These are phyloP conservation scores for Syzygium syzygioides DNA, from an alignment of 441 rosid genomes.

Conservation along the genomic window DNA sequence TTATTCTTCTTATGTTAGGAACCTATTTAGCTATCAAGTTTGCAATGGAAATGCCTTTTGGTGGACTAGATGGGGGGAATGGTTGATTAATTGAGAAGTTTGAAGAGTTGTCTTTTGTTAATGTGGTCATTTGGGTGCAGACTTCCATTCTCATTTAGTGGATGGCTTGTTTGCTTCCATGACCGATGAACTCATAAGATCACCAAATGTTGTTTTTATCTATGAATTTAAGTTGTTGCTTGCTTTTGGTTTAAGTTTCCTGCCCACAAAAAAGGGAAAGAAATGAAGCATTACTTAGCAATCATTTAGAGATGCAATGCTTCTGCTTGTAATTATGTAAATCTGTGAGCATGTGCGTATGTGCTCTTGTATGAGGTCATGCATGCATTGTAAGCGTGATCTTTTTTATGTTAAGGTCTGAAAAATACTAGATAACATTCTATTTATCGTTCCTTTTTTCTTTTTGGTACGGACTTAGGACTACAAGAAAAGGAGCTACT, in stretches of 20 bases:
- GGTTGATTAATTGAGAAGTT: background rate
- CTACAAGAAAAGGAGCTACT: background rate
- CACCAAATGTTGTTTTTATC: background rate
- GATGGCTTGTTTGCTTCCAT: background rate
- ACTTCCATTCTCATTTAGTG: background rate
- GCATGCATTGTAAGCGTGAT: background rate
- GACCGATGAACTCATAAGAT: background rate
- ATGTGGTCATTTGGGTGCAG: background rate
- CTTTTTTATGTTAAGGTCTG: background rate
- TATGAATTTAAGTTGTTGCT: background rate
- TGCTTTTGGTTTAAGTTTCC: background rate
- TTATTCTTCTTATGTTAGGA: background rate
- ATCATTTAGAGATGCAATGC: background rate
- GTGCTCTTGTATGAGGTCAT: background rate
- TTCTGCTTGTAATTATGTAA: background rate
- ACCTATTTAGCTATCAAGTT: background rate
- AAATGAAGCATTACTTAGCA: background rate
- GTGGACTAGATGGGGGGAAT: background rate
- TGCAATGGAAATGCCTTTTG: background rate
- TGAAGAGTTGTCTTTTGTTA: background rate
- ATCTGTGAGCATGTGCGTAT: background rate
- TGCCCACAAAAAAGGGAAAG: background rate
- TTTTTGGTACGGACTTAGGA: background rate
- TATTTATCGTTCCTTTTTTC: background rate
- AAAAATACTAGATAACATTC: background rate